Base-by-base conservation (phyloP, 805 yeast species). In the Hanseniaspora valbyensis region DNA sequence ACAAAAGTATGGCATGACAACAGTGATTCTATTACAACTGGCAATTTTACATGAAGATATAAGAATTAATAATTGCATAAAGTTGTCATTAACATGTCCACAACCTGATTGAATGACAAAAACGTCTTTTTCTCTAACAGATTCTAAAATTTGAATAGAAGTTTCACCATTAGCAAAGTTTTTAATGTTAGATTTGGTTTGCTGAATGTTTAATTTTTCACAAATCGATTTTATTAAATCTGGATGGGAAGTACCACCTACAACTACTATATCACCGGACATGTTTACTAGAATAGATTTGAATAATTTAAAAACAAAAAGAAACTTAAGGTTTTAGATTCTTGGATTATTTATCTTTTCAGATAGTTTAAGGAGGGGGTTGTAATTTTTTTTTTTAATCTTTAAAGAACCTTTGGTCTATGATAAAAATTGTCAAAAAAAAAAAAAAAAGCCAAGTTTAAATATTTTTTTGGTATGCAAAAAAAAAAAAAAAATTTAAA, bases 51-150 rank as follows among this genome's bases (percentile, higher is more conserved):
- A 86, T 2, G 96, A 96, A n/a, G 89, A 80, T 26, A 88, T 78
- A 73, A 85, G 76, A 56, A 88, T 81, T 58, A 88, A 66, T 44
- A 89, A 69, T 66, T 88, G 95, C 65, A 89, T 76, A 57, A 88
- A 81, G 58, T 77, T 80, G 65, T 88, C 95, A 62, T 88, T 89
- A 40, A 87, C 95, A 59, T 81, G 78, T 9, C 95, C 95, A 58
- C 89, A 81, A 8, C 95, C 95, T 51, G 69, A 74, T 65, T 88
- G 96, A 44, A 89, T 74, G 40, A 88, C 88, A 61, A 83, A 92
- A 6, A 92, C 97, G 63, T 92, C 96, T 66, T 92, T 92, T 57
- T 89, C 97, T 61, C 99, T 75, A 22, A 92, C 97, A 12, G 95
- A 83, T 59, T 88, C 95, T 50, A 75, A 74, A 51, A 92, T 77